These are phyloP conservation scores for Xanthoconium stramineum DNA, from an alignment of 768 basidiomycete genomes.

Conservation along the genomic window DNA sequence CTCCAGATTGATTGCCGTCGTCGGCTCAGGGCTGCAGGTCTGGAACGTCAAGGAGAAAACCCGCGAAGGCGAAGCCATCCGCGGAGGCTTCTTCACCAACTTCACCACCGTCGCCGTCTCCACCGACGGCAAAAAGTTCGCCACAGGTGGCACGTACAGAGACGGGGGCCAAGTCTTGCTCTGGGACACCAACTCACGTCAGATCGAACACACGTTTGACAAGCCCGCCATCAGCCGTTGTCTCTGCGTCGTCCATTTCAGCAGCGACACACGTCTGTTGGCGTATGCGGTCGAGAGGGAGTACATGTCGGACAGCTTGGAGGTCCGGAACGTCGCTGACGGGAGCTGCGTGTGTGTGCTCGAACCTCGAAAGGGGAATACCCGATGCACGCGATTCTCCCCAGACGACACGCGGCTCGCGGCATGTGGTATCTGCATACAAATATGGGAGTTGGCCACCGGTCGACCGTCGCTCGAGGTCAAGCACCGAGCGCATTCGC, in stretches of 20 bases:
- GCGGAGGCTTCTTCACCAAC: slow-evolving; percentile 25
- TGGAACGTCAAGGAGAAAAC: slow-evolving; percentile 23
- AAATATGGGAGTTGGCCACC: slow-evolving; percentile 20
- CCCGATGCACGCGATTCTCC: slow-evolving; percentile 25
- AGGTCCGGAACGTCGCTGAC: slow-evolving; percentile 14
- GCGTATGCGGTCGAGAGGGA: slow-evolving; percentile 23
- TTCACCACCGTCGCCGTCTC: slow-evolving; percentile 25
- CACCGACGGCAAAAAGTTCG: slow-evolving; percentile 23
- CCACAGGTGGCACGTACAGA: slow-evolving; percentile 23
- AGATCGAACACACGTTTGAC: slow-evolving; percentile 24
- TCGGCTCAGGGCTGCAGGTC: slow-evolving; percentile 25
- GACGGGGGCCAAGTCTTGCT: slow-evolving; percentile 23
- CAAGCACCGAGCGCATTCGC: slow-evolving; percentile 24
- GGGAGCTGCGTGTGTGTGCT: slow-evolving; percentile 16
- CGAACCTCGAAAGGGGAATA: slow-evolving; percentile 23
- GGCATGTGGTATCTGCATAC: slow-evolving; percentile 23
- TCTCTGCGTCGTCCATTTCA: slow-evolving; percentile 23
- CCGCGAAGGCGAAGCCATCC: slow-evolving; percentile 22
- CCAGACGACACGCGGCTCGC: slow-evolving; percentile 23
- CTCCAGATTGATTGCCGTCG: slow-evolving; percentile 23
- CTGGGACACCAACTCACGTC: slow-evolving; percentile 21
- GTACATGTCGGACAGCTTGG: slow-evolving; percentile 25
- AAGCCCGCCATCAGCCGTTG: slow-evolving; percentile 22
- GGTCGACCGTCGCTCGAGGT: slow-evolving; percentile 22
- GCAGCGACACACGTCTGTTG: slow-evolving; percentile 16